Base-by-base conservation (phyloP, 345 rosid genomes). In the Mangifera indica region DNA sequence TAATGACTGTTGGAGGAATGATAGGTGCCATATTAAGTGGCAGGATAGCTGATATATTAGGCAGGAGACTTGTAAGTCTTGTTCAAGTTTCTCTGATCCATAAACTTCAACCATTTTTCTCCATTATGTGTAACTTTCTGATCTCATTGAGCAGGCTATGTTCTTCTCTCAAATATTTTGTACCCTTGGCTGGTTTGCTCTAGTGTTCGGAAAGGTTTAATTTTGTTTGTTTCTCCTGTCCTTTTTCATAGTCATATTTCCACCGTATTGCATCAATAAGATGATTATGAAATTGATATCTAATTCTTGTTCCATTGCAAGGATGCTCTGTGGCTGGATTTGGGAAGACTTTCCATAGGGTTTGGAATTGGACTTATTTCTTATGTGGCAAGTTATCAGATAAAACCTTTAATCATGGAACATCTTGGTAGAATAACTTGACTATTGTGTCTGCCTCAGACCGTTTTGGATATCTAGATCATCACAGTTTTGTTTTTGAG, bases 1-100 rank as follows among this genome's bases (percentile, higher is more conserved):
- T 87, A 45, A 18, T 87, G 77, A 84, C 89, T 5, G 26, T 89
- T 59, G 91, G 91, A 78, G 89, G 83, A 61, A 79, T 87, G 85
- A 15, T 82, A 12, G 86, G 91, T 29, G 87, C 90, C 63, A 24
- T 83, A 11, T 24, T 78, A 52, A 81, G 89, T 61, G 89, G 88
- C 12, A 85, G 48, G 21, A 44, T 72, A 71, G 70, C 89, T 29
- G 86, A 84, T 58, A 24, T 64, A 3, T 59, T 87, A 34, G 93
- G 91, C 56, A 78, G 85, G 29, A 86, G 71, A 72, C 67, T 75
- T 7, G 90, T 87, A 66, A 79, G 84, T 66, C 46, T 53, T 21
- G 1, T 7, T 37, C 15, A n/a, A 11, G 32, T 29, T 69, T 29
- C 44, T 56, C 48, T n/a, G 24, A 13, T 4, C 7, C 17, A 17